Evolutionary conservation across 1,139 yeast genomes (phyloP).

Genomic region (Diutina siamensis): DNA sequence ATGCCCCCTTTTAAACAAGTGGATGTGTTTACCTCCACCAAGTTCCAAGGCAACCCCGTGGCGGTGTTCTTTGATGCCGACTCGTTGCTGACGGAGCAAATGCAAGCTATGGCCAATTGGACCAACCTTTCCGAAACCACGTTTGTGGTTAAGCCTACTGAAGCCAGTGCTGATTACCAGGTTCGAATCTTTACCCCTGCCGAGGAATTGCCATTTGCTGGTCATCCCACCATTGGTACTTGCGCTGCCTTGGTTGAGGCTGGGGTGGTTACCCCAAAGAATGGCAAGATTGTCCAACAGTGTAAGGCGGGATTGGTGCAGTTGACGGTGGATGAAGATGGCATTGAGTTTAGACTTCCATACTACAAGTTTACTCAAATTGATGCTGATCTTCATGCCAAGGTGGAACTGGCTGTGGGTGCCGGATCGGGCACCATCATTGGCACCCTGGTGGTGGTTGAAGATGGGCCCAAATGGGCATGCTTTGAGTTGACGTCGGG

Average conservation of each 20-base stretch:
- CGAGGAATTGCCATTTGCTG: slow-evolving; percentile 44
- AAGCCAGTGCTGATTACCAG: slow-evolving; percentile 26
- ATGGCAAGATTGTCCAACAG: slow-evolving; percentile 25
- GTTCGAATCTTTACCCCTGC: slow-evolving; percentile 37
- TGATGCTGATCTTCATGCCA: slow-evolving; percentile 10
- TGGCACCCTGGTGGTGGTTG: slow-evolving; percentile 33
- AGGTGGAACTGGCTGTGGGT: slow-evolving; percentile 14
- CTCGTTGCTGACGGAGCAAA: slow-evolving; percentile 19
- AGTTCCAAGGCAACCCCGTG: slow-evolving; percentile 42
- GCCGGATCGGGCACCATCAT: slow-evolving; percentile 10
- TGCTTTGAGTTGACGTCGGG: background rate
- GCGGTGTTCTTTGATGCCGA: slow-evolving; percentile 36
- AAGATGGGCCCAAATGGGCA: slow-evolving; percentile 11
- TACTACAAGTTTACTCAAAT: slow-evolving; percentile 15
- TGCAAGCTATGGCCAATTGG: slow-evolving; percentile 41
- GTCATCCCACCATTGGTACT: slow-evolving; percentile 49
- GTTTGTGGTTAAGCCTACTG: slow-evolving; percentile 29
- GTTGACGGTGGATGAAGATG: slow-evolving; percentile 13
- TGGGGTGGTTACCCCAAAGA: slow-evolving; percentile 14
- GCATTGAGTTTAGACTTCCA: slow-evolving; percentile 16
- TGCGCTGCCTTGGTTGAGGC: slow-evolving; percentile 30
- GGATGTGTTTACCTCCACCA: slow-evolving; percentile 34
- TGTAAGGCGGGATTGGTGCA: slow-evolving; percentile 32
- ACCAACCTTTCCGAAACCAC: slow-evolving; percentile 48
- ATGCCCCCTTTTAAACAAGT: slow-evolving; percentile 28